Evolutionary conservation across 345 rosid species (phyloP).

Genomic region (Camelina hispida): DNA sequence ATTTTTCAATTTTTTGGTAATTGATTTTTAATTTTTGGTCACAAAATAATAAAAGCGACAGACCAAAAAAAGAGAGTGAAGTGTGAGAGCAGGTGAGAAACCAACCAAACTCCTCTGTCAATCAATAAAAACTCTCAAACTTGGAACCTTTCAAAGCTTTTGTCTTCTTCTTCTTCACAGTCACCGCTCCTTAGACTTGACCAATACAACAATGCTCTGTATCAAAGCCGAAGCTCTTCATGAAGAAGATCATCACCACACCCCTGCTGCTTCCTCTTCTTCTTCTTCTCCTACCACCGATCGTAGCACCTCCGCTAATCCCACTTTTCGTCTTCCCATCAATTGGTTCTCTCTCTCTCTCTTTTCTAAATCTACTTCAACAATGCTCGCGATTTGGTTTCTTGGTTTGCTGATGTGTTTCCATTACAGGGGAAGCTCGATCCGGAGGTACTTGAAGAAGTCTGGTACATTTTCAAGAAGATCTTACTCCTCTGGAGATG

Average conservation of each 20-base stretch:
- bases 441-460: conserved; percentile 59
- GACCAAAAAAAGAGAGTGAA: conserved; percentile 31
- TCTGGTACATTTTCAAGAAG: conserved; percentile 51
- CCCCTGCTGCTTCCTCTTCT: conserved; percentile 31
- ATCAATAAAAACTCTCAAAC: conserved; percentile 6
- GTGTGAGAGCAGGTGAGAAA: conserved; percentile 26
- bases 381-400: background rate
- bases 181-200: conserved; percentile 15
- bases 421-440: conserved; percentile 58
- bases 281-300: conserved; percentile 41
- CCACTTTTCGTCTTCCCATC: conserved; percentile 57
- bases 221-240: conserved; percentile 60
- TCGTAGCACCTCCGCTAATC: conserved; percentile 34
- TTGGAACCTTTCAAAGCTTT: background rate
- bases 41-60: conserved; percentile 32
- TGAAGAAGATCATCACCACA: conserved; percentile 45
- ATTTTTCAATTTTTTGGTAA: background rate
- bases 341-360: conserved; percentile 52
- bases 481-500: conserved; percentile 65
- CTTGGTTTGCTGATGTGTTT: conserved; percentile 8
- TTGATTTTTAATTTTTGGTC: background rate
- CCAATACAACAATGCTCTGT: conserved; percentile 57
- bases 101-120: conserved; percentile 17
- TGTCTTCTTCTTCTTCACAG: conserved; percentile 33
- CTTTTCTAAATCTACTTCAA: background rate